phyloP scores from a whole-genome alignment of 371 early-diverging fungal species.

The Haplosporangium sp. region DNA sequence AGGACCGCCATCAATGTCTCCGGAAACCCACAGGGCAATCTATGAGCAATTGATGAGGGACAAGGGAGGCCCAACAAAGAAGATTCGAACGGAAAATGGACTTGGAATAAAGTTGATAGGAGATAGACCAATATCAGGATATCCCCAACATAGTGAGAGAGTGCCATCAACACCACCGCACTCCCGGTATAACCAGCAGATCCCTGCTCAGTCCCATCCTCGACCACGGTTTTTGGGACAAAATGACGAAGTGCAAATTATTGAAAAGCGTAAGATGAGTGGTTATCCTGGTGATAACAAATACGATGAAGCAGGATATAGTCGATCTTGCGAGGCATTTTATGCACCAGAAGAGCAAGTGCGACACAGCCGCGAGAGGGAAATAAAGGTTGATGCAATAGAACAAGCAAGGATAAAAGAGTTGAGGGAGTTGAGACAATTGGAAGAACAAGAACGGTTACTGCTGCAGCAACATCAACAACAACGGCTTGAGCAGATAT shows the following conservation, averaged over 20 bases:
- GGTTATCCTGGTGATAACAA: not conserved
- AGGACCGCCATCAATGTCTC: not conserved
- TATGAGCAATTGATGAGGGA: constrained; percentile 7
- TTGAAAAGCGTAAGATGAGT: not conserved
- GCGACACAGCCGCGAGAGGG: not conserved
- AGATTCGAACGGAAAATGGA: constrained; percentile 2
- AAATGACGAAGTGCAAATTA: not conserved
- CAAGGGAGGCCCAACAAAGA: constrained; percentile 13
- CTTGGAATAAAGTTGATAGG: not conserved
- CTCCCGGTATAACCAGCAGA: not conserved
- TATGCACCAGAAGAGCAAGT: not conserved
- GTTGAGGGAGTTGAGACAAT: not conserved
- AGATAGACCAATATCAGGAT: not conserved
- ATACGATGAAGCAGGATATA: not conserved
- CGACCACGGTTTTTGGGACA: not conserved
- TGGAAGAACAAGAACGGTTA: not conserved
- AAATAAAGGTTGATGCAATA: not conserved
- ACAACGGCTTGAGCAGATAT: not conserved
- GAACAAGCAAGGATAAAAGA: not conserved
- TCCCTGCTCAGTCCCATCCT: not conserved
- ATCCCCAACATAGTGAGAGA: not conserved
- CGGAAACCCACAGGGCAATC: constrained; percentile 7
- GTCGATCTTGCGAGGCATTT: not conserved
- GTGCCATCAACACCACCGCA: not conserved
- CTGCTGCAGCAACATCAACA: not conserved